phyloP scores from a whole-genome alignment of 1,284 basidiomycete genomes.

The Fistulina hepatica region DNA sequence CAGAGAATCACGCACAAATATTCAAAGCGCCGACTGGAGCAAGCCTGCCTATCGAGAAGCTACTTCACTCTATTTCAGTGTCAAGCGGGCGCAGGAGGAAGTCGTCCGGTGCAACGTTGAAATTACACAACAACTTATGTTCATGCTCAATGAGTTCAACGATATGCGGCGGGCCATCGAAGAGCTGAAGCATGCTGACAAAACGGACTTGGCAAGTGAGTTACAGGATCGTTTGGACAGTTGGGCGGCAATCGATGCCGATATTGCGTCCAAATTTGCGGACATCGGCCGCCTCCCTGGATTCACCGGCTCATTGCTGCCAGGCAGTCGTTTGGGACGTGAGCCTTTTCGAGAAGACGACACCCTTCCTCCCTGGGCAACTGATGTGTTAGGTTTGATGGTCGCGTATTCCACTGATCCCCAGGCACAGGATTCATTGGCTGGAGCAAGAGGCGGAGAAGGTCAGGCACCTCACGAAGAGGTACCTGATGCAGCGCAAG shows the following conservation, averaged over 20 bases:
- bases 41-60: conserved; percentile 6
- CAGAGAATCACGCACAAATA: conserved; percentile 4
- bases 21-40: conserved; percentile 3
- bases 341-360: no score
- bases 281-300: background rate
- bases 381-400: no score
- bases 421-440: no score
- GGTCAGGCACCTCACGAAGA: no score
- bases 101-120: conserved; percentile 9
- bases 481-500: no score
- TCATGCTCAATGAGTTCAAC: conserved; percentile 6
- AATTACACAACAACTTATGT: conserved; percentile 8
- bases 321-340: conserved; percentile 1
- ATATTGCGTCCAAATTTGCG: background rate
- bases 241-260: background rate
- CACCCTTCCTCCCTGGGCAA: no score
- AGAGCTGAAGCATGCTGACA: background rate
- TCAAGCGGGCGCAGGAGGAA: conserved; percentile 8
- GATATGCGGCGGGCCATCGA: conserved; percentile 6
- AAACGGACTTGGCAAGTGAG: background rate
- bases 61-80: conserved; percentile 5
- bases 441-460: no score
- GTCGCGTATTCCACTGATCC: no score
- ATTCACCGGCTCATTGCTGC: conserved; percentile 5
- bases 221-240: background rate